Conservation (phyloP, 1,139 yeast species). For the Candida neerlandica region DNA sequence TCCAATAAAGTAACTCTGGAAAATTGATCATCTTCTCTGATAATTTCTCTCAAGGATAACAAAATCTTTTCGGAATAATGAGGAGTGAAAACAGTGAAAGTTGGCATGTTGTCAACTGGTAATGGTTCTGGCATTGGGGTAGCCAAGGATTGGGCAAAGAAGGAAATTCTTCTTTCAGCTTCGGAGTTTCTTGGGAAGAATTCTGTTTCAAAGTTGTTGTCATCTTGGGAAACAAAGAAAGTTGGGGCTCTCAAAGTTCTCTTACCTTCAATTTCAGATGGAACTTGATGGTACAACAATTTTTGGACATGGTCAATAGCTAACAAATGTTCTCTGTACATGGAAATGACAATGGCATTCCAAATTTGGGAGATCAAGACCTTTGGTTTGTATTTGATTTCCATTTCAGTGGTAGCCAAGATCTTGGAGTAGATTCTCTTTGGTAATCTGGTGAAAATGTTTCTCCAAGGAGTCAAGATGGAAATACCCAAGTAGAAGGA, state of each 20-base stretch:
- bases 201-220: conserved; percentile 39
- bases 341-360: conserved; percentile 56
- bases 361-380: conserved; percentile 50
- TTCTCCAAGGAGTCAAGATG: conserved; percentile 62
- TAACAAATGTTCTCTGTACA: conserved; percentile 58
- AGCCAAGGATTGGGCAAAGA: conserved; percentile 56
- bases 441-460: conserved; percentile 52
- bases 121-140: conserved; percentile 54
- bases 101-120: conserved; percentile 47
- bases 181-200: conserved; percentile 42
- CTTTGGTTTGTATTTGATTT: conserved; percentile 32
- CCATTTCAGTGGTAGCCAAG: conserved; percentile 30
- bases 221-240: conserved; percentile 55
- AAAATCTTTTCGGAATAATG: conserved; percentile 55
- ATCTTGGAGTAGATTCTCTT: conserved; percentile 52
- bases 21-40: conserved; percentile 48
- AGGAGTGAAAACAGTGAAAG: conserved; percentile 54
- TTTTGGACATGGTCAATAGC: conserved; percentile 53
- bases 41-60: conserved; percentile 49
- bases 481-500: conserved; percentile 55
- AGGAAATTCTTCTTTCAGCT: conserved; percentile 54
- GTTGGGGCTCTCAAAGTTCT: conserved; percentile 44
- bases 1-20: conserved; percentile 54
- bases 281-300: conserved; percentile 44
- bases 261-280: conserved; percentile 27